phyloP scores from a whole-genome alignment of 164 flowering plant species.

The Aristolochia californica region DNA sequence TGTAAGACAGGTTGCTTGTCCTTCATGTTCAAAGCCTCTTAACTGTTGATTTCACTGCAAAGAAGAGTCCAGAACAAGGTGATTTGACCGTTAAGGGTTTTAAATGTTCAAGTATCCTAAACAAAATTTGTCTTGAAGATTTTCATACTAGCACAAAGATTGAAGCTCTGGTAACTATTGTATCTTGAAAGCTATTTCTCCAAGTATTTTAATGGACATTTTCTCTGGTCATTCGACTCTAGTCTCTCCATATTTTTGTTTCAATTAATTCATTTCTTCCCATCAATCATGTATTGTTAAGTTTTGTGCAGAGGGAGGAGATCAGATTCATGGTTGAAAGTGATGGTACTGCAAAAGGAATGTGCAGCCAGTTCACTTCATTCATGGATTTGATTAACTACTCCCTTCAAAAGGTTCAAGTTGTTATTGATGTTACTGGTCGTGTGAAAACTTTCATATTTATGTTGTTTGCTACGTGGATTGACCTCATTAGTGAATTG shows the following conservation, averaged over 20 bases:
- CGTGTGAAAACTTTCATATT: background rate
- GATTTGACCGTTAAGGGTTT: slow-evolving; percentile 52
- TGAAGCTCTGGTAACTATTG: slow-evolving; percentile 77
- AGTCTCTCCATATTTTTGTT: background rate
- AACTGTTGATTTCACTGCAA: slow-evolving; percentile 65
- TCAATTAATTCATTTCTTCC: background rate
- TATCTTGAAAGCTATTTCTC: background rate
- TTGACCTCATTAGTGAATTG: background rate
- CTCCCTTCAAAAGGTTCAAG: slow-evolving; percentile 74
- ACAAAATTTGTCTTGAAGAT: slow-evolving; percentile 57
- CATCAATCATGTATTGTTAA: background rate
- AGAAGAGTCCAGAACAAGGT: slow-evolving; percentile 20
- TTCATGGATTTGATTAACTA: slow-evolving; percentile 88
- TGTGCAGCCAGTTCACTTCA: slow-evolving; percentile 96
- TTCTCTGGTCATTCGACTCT: too few relatives aligned
- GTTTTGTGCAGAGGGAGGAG: slow-evolving; percentile 71
- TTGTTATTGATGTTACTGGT: slow-evolving; percentile 4
- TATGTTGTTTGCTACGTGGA: background rate
- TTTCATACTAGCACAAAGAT: slow-evolving; percentile 97
- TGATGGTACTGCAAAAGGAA: slow-evolving; percentile 96
- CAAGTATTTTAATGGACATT: too few relatives aligned
- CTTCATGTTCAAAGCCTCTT: slow-evolving; percentile 66
- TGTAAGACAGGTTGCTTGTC: slow-evolving; percentile 71
- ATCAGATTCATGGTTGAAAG: slow-evolving; percentile 81
- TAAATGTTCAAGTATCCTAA: slow-evolving; percentile 61